phyloP scores from a whole-genome alignment of 768 basidiomycete genomes.

The Thelephora aurantiotincta region DNA sequence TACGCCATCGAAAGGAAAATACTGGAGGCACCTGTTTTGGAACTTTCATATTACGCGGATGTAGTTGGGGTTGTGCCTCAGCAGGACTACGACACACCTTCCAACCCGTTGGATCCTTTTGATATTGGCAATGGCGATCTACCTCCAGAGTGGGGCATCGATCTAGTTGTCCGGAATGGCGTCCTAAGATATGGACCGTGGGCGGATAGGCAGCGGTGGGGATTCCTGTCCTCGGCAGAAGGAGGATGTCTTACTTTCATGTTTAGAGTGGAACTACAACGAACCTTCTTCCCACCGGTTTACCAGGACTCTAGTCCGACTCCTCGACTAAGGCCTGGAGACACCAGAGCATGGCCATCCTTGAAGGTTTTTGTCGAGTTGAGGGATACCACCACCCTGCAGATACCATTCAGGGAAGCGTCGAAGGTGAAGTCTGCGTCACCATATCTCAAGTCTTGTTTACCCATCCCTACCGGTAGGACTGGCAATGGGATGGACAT shows the following conservation, averaged over 20 bases:
- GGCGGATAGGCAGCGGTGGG: conserved; percentile 85
- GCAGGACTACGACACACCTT: conserved; percentile 9
- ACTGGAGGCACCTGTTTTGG: conserved; percentile 61
- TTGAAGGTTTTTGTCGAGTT: conserved; percentile 75
- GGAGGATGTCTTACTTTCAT: neutral
- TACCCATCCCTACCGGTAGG: conserved; percentile 24
- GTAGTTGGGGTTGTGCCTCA: conserved; percentile 62
- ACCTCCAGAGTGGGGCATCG: conserved; percentile 88
- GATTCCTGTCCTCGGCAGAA: neutral
- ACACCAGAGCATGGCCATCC: conserved; percentile 70
- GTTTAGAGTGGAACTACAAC: conserved; percentile 59
- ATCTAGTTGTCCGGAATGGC: conserved; percentile 68
- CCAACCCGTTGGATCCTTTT: conserved; percentile 24
- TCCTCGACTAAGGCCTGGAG: conserved; percentile 51
- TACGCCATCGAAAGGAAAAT: conserved; percentile 84
- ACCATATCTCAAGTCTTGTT: neutral
- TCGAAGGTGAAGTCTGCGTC: conserved; percentile 50
- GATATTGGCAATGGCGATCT: conserved; percentile 81
- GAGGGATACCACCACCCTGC: conserved; percentile 57
- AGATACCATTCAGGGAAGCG: conserved; percentile 83
- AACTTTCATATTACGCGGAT: conserved; percentile 80
- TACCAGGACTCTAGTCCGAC: conserved; percentile 53
- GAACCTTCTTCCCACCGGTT: conserved; percentile 68
- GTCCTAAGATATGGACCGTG: conserved; percentile 82
- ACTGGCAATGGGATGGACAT: conserved; percentile 86